These are phyloP conservation scores for Pelagophyceae sp. DNA, from an alignment of 352 stramenopile genomes.

Conservation along the genomic window DNA sequence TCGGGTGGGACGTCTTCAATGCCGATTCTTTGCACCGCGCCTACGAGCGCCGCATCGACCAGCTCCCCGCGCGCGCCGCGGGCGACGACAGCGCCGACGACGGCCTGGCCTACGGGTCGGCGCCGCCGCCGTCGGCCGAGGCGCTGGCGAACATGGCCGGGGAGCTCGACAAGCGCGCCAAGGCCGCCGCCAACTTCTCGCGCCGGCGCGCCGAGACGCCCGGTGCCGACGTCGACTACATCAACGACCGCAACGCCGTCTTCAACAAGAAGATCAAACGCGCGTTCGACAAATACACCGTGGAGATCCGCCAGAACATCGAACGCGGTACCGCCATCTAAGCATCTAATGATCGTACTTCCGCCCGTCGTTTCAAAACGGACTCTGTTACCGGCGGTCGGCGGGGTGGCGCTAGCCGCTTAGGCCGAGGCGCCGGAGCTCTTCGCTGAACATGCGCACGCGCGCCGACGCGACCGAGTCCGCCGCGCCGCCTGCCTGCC, in stretches of 20 bases:
- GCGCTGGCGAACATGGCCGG: constrained; percentile 28
- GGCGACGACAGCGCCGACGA: constrained; percentile 12
- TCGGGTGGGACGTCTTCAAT: constrained; percentile 49
- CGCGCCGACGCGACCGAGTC: too few relatives aligned
- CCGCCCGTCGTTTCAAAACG: too few relatives aligned
- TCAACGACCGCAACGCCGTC: constrained; percentile 92
- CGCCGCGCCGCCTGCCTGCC: too few relatives aligned
- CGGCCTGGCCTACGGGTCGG: constrained; percentile 24
- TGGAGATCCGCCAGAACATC: constrained; percentile 93
- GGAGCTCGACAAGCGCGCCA: constrained; percentile 25
- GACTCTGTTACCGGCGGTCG: too few relatives aligned
- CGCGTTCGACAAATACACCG: constrained; percentile 93
- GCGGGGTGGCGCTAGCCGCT: too few relatives aligned
- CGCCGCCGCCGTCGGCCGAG: background rate
- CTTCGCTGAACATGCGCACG: too few relatives aligned
- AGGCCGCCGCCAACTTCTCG: constrained; percentile 32
- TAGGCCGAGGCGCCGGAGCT: too few relatives aligned
- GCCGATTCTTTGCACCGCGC: constrained; percentile 34
- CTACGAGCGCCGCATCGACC: constrained; percentile 45
- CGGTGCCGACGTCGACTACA: constrained; percentile 86
- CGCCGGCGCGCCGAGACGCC: constrained; percentile 43
- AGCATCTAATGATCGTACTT: too few relatives aligned
- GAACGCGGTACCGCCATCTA: constrained; percentile 92
- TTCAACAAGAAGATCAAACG: constrained; percentile 96
- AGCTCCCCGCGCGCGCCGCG: constrained; percentile 25